Conservation (phyloP, 305 asterid genomes). For the Fraxinus nigra region DNA sequence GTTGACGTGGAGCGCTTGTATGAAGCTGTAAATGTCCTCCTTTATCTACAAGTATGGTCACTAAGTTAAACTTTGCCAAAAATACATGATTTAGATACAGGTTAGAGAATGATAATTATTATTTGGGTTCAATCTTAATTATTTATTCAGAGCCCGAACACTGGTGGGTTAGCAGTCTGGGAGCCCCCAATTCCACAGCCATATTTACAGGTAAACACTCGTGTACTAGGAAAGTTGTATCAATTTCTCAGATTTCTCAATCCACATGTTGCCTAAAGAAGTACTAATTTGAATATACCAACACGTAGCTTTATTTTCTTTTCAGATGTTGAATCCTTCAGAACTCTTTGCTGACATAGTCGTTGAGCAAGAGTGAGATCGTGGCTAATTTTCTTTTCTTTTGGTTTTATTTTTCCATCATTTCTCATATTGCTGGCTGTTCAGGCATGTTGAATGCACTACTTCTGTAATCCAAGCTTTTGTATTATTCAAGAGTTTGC, state of each 20-base stretch:
- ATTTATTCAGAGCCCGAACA: constrained; percentile 49
- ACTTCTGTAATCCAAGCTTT: constrained; percentile 59
- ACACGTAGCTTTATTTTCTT: no score
- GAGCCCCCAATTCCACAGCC: constrained; percentile 82
- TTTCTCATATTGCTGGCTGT: neutral
- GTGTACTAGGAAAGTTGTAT: neutral
- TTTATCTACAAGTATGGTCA: constrained; percentile 53
- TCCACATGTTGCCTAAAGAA: no score
- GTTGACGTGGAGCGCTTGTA: constrained; percentile 49
- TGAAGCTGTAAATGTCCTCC: constrained; percentile 63
- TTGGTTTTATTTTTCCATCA: neutral
- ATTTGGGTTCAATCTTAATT: no score
- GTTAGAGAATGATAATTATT: no score
- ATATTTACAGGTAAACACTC: constrained; percentile 48
- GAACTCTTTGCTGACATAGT: constrained; percentile 84
- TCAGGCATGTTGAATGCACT: constrained; percentile 74
- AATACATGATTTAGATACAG: no score
- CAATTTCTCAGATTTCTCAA: no score
- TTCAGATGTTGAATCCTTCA: constrained; percentile 68
- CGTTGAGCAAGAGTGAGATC: constrained; percentile 69
- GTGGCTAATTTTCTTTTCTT: neutral
- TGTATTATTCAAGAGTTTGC: constrained; percentile 52
- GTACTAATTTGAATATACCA: neutral
- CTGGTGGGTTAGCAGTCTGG: constrained; percentile 81
- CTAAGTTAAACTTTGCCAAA: no score